These are phyloP conservation scores for Eucalyptus cloeziana DNA, from an alignment of 345 rosid genomes.

Conservation along the genomic window DNA sequence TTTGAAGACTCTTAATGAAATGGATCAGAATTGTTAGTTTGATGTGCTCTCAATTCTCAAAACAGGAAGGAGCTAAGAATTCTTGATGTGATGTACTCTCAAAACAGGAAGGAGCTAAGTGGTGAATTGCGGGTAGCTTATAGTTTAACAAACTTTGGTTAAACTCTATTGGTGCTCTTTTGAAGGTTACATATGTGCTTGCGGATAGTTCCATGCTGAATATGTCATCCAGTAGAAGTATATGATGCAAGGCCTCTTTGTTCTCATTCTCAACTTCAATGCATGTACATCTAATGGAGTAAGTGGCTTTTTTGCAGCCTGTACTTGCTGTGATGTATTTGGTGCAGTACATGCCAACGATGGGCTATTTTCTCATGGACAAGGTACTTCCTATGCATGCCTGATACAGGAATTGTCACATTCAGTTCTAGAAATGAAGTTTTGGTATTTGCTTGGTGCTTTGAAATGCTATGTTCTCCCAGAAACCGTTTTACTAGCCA, in stretches of 20 bases:
- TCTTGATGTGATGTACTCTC: neutral
- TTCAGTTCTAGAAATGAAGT: neutral
- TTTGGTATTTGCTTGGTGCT: neutral
- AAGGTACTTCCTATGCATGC: constrained; percentile 32
- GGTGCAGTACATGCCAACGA: constrained; percentile 77
- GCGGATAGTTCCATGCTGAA: neutral
- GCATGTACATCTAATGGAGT: neutral
- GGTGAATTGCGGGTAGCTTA: neutral
- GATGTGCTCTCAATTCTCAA: neutral
- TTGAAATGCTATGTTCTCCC: neutral
- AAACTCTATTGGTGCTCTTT: neutral
- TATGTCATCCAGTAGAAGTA: neutral
- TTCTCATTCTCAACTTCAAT: neutral
- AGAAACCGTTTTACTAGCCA: neutral
- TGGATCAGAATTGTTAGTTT: neutral
- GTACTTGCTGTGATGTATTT: constrained; percentile 82
- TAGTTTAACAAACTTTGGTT: neutral
- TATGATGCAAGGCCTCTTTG: neutral
- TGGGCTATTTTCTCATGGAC: constrained; percentile 96
- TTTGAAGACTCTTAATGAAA: neutral
- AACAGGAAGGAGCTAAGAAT: neutral
- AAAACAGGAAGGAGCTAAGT: neutral
- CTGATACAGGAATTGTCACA: neutral
- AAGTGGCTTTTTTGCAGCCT: constrained; percentile 47
- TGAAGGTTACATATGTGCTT: neutral